These are phyloP conservation scores for Coccomyxa sp. DNA, from an alignment of 139 green algal species.

Conservation along the genomic window DNA sequence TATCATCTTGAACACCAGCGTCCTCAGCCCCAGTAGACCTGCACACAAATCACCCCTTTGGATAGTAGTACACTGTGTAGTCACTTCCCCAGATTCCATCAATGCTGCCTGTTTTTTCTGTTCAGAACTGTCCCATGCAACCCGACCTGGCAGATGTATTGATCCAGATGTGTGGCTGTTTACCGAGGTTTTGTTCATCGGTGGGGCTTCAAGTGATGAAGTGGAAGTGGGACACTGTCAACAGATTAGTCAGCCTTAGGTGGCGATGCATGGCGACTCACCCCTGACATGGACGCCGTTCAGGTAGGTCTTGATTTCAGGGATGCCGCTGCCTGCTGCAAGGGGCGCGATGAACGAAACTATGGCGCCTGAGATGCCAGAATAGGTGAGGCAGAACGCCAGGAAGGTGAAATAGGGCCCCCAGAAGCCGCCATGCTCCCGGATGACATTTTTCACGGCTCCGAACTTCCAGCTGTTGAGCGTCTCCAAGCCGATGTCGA, in stretches of 20 bases:
- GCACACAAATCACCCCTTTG: neutral
- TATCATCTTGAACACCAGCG: slow-evolving; percentile 67
- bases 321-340: slow-evolving; percentile 66
- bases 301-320: slow-evolving; percentile 76
- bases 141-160: no score
- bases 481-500: slow-evolving; percentile 43
- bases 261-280: neutral
- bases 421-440: slow-evolving; percentile 17
- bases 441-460: slow-evolving; percentile 17
- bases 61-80: neutral
- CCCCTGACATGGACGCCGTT: slow-evolving; percentile 68
- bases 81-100: no score
- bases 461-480: slow-evolving; percentile 43
- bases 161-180: no score
- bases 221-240: no score
- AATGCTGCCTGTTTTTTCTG: no score
- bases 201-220: no score
- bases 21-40: slow-evolving; percentile 37
- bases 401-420: slow-evolving; percentile 14
- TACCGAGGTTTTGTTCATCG: no score
- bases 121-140: no score
- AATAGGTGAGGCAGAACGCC: slow-evolving; percentile 11
- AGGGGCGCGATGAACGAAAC: slow-evolving; percentile 57
- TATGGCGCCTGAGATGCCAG: slow-evolving; percentile 35
- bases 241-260: no score